Conservation (phyloP, 352 stramenopile species). For the Pythium dissimile region DNA sequence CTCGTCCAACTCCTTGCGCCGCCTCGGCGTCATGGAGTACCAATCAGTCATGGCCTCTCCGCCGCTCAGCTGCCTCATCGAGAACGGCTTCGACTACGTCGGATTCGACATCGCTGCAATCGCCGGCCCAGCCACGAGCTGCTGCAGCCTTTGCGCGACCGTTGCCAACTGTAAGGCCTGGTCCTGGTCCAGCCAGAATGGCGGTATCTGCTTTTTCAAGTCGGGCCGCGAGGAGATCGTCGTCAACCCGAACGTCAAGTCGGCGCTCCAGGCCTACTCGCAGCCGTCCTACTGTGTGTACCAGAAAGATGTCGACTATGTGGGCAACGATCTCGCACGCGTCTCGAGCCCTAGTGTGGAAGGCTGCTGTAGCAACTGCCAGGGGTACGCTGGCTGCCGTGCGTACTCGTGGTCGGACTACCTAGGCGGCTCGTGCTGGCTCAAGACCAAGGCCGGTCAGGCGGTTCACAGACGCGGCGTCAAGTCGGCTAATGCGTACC, state of each 20-base stretch:
- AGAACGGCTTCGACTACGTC: slow-evolving; percentile 1
- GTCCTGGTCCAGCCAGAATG: slow-evolving; percentile 2
- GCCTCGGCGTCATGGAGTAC: neutral
- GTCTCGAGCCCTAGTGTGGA: neutral
- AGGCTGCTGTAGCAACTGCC: slow-evolving; percentile 22
- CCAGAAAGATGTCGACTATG: slow-evolving; percentile 22
- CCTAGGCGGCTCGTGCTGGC: slow-evolving; percentile 32
- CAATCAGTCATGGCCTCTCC: neutral
- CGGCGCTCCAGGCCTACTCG: neutral
- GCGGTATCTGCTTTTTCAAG: slow-evolving; percentile 8
- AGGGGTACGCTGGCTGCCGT: slow-evolving; percentile 23
- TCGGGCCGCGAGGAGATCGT: neutral
- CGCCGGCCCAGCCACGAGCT: neutral
- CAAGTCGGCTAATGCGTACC: neutral
- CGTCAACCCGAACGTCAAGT: neutral
- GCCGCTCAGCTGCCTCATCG: neutral
- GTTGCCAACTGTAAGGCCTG: neutral
- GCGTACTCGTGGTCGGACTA: slow-evolving; percentile 49
- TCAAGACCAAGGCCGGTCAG: slow-evolving; percentile 8
- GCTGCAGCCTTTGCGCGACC: neutral
- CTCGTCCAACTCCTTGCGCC: neutral
- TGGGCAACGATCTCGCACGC: slow-evolving; percentile 25
- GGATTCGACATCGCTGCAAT: neutral
- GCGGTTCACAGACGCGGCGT: slow-evolving; percentile 29
- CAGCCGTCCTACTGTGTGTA: neutral